phyloP scores from a whole-genome alignment of 2,329 filamentous ascomycete genomes.

The Dothideomycetes sp. region DNA sequence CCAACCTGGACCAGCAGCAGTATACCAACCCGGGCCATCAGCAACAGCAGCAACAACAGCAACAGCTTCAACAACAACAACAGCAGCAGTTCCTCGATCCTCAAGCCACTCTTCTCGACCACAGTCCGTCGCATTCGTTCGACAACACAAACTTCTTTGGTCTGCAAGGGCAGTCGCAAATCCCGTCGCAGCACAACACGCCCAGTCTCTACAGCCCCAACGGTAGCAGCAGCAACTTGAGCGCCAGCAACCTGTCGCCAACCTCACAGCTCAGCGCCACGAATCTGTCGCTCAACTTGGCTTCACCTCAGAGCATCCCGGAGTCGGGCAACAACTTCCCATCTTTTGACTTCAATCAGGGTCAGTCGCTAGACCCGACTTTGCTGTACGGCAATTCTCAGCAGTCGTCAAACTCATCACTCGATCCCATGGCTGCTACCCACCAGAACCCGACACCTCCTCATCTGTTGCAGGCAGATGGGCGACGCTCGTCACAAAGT shows the following conservation, averaged over 20 bases:
- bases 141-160: slow-evolving; percentile 35
- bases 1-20: too few relatives aligned
- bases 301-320: slow-evolving; percentile 17
- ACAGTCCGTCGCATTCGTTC: slow-evolving; percentile 1
- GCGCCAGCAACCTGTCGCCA: slow-evolving; percentile 29
- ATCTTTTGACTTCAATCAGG: slow-evolving; percentile 41
- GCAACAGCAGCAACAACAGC: slow-evolving; percentile 3
- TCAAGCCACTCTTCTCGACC: slow-evolving; percentile 12
- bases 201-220: slow-evolving; percentile 19
- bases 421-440: slow-evolving; percentile 43
- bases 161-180: slow-evolving; percentile 20
- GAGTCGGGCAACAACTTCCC: slow-evolving; percentile 48
- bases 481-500: slow-evolving; percentile 42
- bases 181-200: slow-evolving; percentile 33
- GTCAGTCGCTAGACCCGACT: slow-evolving; percentile 51
- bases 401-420: slow-evolving; percentile 37
- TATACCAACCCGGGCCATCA: slow-evolving; percentile 2
- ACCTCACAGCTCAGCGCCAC: slow-evolving; percentile 22
- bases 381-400: slow-evolving; percentile 46
- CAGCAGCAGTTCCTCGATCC: slow-evolving; percentile 13
- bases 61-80: slow-evolving; percentile 1
- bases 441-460: slow-evolving; percentile 45
- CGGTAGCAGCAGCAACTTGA: slow-evolving; percentile 30
- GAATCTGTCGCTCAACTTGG: slow-evolving; percentile 24
- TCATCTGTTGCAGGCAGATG: slow-evolving; percentile 46